phyloP scores from a whole-genome alignment of 1,284 basidiomycete species.

The Exsudoporus floridanus region DNA sequence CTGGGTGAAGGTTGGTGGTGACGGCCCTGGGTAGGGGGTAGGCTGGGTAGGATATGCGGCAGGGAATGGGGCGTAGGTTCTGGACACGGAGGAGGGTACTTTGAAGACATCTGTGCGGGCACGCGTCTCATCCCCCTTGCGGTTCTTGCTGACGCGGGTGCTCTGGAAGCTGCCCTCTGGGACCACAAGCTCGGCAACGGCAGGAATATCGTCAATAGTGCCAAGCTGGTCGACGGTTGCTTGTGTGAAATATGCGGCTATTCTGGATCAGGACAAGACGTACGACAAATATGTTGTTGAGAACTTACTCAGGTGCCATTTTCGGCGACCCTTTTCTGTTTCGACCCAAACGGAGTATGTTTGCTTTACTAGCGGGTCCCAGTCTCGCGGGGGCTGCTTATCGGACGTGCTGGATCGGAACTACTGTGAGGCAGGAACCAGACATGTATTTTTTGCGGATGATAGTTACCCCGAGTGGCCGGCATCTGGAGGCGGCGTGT shows the following conservation, averaged over 20 bases:
- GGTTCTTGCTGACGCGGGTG: constrained; percentile 54
- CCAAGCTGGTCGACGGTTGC: constrained; percentile 61
- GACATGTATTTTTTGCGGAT: too few species aligned
- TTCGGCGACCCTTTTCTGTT: constrained; percentile 59
- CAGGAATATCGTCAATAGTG: constrained; percentile 61
- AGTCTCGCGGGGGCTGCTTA: constrained; percentile 55
- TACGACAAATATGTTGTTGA: constrained; percentile 15
- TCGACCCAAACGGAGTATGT: constrained; percentile 75
- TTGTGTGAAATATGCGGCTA: constrained; percentile 79
- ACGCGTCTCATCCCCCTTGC: constrained; percentile 34
- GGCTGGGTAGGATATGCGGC: constrained; percentile 36
- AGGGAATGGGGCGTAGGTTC: constrained; percentile 60
- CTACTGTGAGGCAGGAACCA: constrained; percentile 12
- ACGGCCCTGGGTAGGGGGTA: constrained; percentile 31
- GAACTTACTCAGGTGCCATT: constrained; percentile 74
- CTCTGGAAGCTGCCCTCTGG: constrained; percentile 64
- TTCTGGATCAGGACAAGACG: constrained; percentile 14
- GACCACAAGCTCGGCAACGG: constrained; percentile 52
- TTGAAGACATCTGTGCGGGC: constrained; percentile 30
- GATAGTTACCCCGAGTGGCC: constrained; percentile 41
- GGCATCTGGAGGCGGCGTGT: constrained; percentile 46
- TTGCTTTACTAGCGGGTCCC: constrained; percentile 75
- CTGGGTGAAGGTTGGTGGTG: constrained; percentile 24
- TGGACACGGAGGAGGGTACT: constrained; percentile 33
- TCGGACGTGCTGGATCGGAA: constrained; percentile 33